A percentile compares a stretch with the other conserved stretches of the same genome.
Conservation (phyloP, 345 rosid genomes). For the Hibiscus syriacus region DNA sequence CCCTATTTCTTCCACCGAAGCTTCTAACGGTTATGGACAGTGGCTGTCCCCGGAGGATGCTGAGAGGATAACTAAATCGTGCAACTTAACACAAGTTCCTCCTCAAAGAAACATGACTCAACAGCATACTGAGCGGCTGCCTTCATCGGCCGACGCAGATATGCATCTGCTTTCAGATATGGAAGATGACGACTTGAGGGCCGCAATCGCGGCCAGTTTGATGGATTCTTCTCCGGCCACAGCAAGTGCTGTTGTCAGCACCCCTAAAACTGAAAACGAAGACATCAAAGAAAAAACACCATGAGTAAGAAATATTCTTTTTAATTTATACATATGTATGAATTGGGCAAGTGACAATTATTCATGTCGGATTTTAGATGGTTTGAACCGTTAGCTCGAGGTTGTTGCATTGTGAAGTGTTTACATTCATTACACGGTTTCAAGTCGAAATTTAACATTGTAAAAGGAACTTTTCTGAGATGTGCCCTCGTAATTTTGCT, state of each 20-base stretch:
- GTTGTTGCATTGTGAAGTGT: slow-evolving; percentile 13
- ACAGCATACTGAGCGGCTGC: slow-evolving; percentile 27
- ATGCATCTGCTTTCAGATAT: slow-evolving; percentile 36
- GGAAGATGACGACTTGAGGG: slow-evolving; percentile 85
- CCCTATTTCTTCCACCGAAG: slow-evolving; percentile 63
- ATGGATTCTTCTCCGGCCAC: slow-evolving; percentile 51
- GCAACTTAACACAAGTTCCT: slow-evolving; percentile 34
- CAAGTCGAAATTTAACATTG: background rate
- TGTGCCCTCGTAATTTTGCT: no score
- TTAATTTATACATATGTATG: no score
- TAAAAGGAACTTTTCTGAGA: no score
- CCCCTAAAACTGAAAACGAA: slow-evolving; percentile 25
- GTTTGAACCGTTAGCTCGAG: slow-evolving; percentile 5
- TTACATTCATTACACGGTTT: slow-evolving; percentile 15
- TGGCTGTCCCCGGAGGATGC: slow-evolving; percentile 94
- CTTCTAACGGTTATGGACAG: slow-evolving; percentile 78
- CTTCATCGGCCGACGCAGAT: slow-evolving; percentile 31
- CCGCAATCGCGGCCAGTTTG: slow-evolving; percentile 91
- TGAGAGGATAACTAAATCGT: slow-evolving; percentile 63
- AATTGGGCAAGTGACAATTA: slow-evolving; percentile 13
- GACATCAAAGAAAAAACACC: slow-evolving; percentile 20
- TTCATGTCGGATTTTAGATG: slow-evolving; percentile 13
- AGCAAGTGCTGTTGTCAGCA: slow-evolving; percentile 25
- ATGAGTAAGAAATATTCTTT: slow-evolving; percentile 12
- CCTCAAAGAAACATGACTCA: slow-evolving; percentile 25